Evolutionary conservation across 179 eudicot species (phyloP).

Genomic region (Spergularia azorica): DNA sequence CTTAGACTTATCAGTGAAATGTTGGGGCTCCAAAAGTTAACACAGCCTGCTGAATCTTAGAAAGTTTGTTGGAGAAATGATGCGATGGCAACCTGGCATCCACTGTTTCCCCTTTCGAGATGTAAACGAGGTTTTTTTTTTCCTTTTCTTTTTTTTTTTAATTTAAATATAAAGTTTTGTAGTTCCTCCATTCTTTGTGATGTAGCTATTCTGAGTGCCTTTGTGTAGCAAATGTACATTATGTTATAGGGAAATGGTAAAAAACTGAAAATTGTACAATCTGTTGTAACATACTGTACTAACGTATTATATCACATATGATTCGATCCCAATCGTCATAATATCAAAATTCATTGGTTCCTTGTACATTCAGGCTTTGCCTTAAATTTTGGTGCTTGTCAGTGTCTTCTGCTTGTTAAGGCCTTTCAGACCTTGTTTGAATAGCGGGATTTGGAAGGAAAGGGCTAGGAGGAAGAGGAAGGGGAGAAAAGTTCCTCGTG

Average conservation of each 20-base stretch:
- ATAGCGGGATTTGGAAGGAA: no score
- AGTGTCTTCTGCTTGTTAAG: neutral
- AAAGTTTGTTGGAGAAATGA: neutral
- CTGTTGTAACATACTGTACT: slow-evolving; percentile 21
- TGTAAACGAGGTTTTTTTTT: slow-evolving; percentile 23
- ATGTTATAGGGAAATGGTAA: slow-evolving; percentile 18
- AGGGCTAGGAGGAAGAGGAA: no score
- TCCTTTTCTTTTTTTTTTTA: neutral
- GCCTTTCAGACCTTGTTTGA: no score
- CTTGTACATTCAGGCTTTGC: neutral
- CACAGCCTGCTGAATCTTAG: slow-evolving; percentile 28
- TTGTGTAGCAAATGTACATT: slow-evolving; percentile 31
- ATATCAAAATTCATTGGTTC: neutral
- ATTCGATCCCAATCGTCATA: neutral
- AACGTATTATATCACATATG: neutral
- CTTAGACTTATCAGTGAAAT: slow-evolving; percentile 65
- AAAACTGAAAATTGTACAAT: slow-evolving; percentile 11
- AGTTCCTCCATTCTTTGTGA: slow-evolving; percentile 29
- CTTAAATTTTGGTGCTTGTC: neutral
- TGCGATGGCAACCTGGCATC: slow-evolving; percentile 1
- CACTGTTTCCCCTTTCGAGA: neutral
- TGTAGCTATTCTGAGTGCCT: slow-evolving; percentile 26
- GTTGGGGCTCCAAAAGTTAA: slow-evolving; percentile 59
- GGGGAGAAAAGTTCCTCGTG: no score
- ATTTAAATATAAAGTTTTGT: neutral